phyloP scores from a whole-genome alignment of 176 grass and related monocot genomes.

The Typha latifolia region DNA sequence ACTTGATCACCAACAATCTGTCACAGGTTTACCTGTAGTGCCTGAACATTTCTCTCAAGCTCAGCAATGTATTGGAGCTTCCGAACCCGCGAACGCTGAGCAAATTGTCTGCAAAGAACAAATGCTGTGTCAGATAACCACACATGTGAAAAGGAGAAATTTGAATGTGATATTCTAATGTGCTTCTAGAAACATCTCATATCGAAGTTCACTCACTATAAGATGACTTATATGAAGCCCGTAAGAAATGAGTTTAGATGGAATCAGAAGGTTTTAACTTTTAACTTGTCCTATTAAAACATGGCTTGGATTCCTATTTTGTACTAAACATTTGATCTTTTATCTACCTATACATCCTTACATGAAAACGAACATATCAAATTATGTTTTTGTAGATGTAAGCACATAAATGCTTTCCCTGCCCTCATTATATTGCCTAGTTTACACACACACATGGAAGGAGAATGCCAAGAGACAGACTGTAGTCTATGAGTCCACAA shows the following conservation, averaged over 20 bases:
- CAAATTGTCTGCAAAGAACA: slow-evolving; percentile 63
- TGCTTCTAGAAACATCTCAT: slow-evolving; percentile 11
- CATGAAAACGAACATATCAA: no score
- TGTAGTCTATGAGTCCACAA: background rate
- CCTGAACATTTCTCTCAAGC: slow-evolving; percentile 79
- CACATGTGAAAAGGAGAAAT: background rate
- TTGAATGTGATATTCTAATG: slow-evolving; percentile 4
- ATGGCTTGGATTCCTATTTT: no score
- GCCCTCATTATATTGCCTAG: no score
- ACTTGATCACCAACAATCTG: slow-evolving; percentile 3
- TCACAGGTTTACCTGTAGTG: slow-evolving; percentile 50
- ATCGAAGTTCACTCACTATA: no score
- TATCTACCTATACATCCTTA: no score
- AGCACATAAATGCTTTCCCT: no score
- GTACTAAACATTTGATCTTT: no score
- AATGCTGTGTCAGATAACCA: background rate
- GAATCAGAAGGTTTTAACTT: no score
- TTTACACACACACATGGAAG: background rate
- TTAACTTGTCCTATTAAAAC: no score
- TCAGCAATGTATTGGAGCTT: slow-evolving; percentile 99
- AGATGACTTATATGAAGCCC: no score
- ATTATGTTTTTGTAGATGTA: no score
- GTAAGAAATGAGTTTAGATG: no score
- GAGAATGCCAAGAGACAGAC: background rate
- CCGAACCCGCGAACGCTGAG: slow-evolving; percentile 79